Evolutionary conservation across 1,139 yeast species (phyloP).

Genomic region (Spencermartinsiella ligniputridi): DNA sequence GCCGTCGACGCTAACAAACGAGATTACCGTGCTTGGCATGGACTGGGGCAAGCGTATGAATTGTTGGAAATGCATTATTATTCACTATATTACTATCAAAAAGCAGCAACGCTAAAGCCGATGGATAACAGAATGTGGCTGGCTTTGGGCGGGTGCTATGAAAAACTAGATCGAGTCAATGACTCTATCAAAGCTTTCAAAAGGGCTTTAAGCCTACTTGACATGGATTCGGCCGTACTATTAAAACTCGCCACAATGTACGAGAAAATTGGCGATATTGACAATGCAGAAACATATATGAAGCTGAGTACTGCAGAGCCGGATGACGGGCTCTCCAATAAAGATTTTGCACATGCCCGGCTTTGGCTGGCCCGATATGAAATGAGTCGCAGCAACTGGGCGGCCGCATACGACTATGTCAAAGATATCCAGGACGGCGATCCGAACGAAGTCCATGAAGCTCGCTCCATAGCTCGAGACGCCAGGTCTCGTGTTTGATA

Average conservation of each 20-base stretch:
- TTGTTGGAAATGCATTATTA: slow-evolving; percentile 93
- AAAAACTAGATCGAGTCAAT: slow-evolving; percentile 62
- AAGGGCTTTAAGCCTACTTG: slow-evolving; percentile 46
- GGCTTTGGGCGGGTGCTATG: slow-evolving; percentile 88
- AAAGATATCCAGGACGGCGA: slow-evolving; percentile 70
- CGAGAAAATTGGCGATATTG: slow-evolving; percentile 50
- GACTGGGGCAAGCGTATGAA: slow-evolving; percentile 96
- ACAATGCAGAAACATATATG: slow-evolving; percentile 64
- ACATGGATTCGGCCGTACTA: slow-evolving; percentile 50
- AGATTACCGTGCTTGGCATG: slow-evolving; percentile 98
- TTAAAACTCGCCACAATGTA: slow-evolving; percentile 67
- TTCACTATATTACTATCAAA: slow-evolving; percentile 86
- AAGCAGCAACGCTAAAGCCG: slow-evolving; percentile 86
- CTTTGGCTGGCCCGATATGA: slow-evolving; percentile 83
- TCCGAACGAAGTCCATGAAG: slow-evolving; percentile 85
- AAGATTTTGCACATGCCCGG: slow-evolving; percentile 77
- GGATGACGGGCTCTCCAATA: slow-evolving; percentile 56
- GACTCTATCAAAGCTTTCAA: slow-evolving; percentile 59
- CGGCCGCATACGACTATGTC: slow-evolving; percentile 70
- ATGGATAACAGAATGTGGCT: slow-evolving; percentile 95
- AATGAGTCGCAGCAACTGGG: slow-evolving; percentile 51
- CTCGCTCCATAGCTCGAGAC: slow-evolving; percentile 75
- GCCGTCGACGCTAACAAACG: slow-evolving; percentile 87
- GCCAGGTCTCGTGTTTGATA: slow-evolving; percentile 15
- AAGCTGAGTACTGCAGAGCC: slow-evolving; percentile 62